These are phyloP conservation scores for Penstemon barbatus DNA, from an alignment of 257 asterid species.

Conservation along the genomic window DNA sequence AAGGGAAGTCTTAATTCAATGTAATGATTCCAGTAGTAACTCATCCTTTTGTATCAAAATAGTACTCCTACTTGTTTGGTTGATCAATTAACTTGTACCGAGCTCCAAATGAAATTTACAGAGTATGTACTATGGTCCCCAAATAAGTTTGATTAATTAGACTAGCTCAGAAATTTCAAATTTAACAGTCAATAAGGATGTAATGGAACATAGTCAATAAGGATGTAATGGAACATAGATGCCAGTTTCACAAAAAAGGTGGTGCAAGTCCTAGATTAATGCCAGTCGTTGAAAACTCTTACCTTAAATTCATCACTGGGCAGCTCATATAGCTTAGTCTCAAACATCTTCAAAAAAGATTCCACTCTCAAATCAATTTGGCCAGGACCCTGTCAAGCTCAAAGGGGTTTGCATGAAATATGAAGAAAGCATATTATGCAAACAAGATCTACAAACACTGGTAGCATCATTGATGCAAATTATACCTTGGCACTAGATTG, in stretches of 20 bases:
- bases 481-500: constrained; percentile 89
- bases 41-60: background rate
- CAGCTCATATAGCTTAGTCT: constrained; percentile 81
- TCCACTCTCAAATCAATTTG: constrained; percentile 84
- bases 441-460: background rate
- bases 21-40: background rate
- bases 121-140: background rate
- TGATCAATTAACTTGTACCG: background rate
- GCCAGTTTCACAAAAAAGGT: background rate
- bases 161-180: background rate
- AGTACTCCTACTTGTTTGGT: background rate
- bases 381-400: constrained; percentile 78
- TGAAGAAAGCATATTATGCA: background rate
- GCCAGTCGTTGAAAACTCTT: constrained; percentile 5
- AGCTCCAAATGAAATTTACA: constrained; percentile 3
- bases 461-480: background rate
- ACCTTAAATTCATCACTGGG: constrained; percentile 84
- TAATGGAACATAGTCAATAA: too few species aligned
- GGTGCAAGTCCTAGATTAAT: background rate
- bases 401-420: constrained; percentile 12
- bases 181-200: background rate
- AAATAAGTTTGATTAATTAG: background rate
- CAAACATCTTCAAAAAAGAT: constrained; percentile 81
- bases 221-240: too few species aligned
- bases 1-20: too few species aligned